A percentile compares a stretch with the other conserved stretches of the same genome.
These are phyloP conservation scores for Salix koriyanagi DNA, from an alignment of 345 rosid species.

Conservation along the genomic window DNA sequence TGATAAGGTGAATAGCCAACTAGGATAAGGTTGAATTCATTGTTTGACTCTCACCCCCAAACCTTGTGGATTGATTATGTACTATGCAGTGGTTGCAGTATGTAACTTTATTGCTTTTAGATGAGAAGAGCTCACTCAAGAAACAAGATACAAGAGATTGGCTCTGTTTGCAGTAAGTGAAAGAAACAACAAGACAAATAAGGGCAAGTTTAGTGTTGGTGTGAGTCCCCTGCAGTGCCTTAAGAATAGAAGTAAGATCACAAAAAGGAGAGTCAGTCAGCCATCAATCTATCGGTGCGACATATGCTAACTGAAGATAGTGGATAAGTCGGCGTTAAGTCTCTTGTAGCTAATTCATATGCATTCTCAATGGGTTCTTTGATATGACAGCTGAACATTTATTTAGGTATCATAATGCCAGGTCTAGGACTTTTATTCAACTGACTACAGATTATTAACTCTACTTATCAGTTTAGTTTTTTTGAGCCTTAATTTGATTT, in stretches of 20 bases:
- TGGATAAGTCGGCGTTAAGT: not conserved
- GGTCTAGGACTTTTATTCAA: not conserved
- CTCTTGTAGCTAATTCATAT: not conserved
- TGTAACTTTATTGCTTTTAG: not conserved
- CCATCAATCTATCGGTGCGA: not conserved
- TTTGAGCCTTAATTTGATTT: not conserved
- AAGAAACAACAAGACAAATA: not conserved
- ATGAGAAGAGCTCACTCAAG: not conserved
- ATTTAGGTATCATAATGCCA: not conserved
- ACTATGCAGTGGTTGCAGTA: not conserved
- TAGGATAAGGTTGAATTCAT: not conserved
- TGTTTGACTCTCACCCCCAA: not conserved
- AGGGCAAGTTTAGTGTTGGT: not conserved
- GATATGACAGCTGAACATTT: not conserved
- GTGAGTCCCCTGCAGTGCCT: not conserved
- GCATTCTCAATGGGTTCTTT: not conserved
- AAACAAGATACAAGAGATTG: not conserved
- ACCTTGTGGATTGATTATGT: not conserved
- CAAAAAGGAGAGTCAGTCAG: not conserved
- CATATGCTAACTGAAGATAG: not conserved
- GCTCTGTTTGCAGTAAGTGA: not conserved
- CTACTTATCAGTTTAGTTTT: not conserved
- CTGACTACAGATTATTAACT: not conserved
- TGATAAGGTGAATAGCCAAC: not conserved
- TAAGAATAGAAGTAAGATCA: not conserved